Conservation (phyloP, 257 asterid genomes). For the Solanum etuberosum region DNA sequence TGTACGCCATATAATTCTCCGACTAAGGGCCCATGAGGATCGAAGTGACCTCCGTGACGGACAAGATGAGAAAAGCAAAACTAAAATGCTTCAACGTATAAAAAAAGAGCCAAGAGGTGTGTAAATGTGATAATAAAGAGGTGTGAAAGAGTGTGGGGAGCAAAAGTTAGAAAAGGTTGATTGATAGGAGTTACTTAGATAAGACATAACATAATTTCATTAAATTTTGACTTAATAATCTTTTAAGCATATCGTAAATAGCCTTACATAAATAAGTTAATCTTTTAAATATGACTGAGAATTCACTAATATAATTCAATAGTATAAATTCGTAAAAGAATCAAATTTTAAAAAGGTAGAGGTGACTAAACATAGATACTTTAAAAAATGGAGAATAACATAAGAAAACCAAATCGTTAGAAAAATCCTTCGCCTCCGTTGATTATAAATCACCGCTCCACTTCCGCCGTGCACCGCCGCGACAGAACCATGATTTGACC, state of each 20-base stretch:
- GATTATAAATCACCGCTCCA: neutral
- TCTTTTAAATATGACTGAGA: no score
- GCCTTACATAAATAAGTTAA: neutral
- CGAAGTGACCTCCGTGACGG: rapidly evolving
- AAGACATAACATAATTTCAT: neutral
- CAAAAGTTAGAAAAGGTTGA: no score
- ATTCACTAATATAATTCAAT: neutral
- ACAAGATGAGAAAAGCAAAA: no score
- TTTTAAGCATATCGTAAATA: no score
- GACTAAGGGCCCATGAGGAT: neutral
- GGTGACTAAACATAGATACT: neutral
- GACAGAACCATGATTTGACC: constrained; percentile 4
- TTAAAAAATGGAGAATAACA: neutral
- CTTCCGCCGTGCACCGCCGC: neutral
- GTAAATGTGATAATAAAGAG: no score
- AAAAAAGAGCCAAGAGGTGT: no score
- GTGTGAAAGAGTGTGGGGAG: no score
- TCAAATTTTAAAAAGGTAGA: neutral
- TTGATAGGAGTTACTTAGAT: rapidly evolving
- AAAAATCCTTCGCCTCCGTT: neutral
- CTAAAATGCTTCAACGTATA: no score
- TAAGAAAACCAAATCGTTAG: neutral
- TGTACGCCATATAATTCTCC: neutral
- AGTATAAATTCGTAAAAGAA: neutral
- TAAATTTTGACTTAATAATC: no score